Evolutionary conservation across 1,139 yeast genomes (phyloP), one percentile per base, ranked within the genome.

Genomic region (Saccharomycopsis crataegensis): DNA sequence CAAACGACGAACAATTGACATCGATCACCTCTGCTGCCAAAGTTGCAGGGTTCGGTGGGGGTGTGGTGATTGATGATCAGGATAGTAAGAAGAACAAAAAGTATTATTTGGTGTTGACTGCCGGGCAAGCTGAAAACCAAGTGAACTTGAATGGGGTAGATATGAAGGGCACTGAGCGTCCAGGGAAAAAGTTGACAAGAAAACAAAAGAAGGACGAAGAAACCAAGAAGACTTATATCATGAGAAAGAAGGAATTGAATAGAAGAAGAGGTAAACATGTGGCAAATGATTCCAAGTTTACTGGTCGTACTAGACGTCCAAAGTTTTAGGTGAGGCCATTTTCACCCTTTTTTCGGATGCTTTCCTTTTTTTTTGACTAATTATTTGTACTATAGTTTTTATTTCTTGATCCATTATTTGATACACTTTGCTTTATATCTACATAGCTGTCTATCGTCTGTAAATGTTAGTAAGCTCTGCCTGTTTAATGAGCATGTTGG

Each of bases 41-140:
- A 67, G 83, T 87, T 6, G 87, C 98, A 0, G 99, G 99, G 1
- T 93, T 93, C 67, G 94, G 90, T 52, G 98, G 99, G 63, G 99
- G 99, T 59, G 74, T 93, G 59, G 87, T 94, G 16, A 79, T 93
- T 49, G 99, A 94, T 68, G 94, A 90, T 59, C 96, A 96, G 3
- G 97, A 91, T 63, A 83, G 93, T 47, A 90, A 88, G 67, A 87
- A 88, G 69, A 88, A 93, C 65, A 89, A 85, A 68, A 93, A 93
- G 69, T 88, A 86, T 68, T 93, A 93, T 66, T 72, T 93, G 59
- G 97, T 93, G 22, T 74, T 93, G 59, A 86, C 93, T 51, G 96
- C 98, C 0, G 98, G 99, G 55, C 75, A 80, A 48, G 76, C 89
- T 43, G 85, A 80, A 32, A 77, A 84, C 62, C 77, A 75, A 22